Conservation (phyloP, 148 eudicot species). For the Amaranthus hypochondriacus region DNA sequence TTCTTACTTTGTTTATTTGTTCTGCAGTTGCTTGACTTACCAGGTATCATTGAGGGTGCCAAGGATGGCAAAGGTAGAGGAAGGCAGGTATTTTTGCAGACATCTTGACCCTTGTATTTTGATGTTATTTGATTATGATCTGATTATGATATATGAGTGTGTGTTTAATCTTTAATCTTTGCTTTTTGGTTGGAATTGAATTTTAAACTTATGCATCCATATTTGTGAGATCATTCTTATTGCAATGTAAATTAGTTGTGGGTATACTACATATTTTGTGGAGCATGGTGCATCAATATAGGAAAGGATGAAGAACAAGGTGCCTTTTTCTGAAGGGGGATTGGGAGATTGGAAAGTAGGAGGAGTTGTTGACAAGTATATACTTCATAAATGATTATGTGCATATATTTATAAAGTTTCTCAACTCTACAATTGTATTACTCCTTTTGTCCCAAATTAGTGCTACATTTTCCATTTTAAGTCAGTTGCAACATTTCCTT, state of each 20-base stretch:
- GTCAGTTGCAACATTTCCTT: too few relatives aligned
- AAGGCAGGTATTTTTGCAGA: slow-evolving; percentile 63
- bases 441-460: too few relatives aligned
- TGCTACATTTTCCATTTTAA: too few relatives aligned
- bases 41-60: slow-evolving; percentile 99
- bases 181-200: neutral
- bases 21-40: slow-evolving; percentile 87
- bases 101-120: neutral
- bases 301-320: too few relatives aligned
- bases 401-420: too few relatives aligned
- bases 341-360: too few relatives aligned
- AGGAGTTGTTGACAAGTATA: too few relatives aligned
- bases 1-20: slow-evolving; percentile 14
- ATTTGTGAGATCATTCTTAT: neutral
- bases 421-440: too few relatives aligned
- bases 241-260: neutral
- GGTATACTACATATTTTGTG: too few relatives aligned
- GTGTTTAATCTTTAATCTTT: neutral
- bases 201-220: neutral
- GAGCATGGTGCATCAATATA: too few relatives aligned
- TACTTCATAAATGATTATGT: too few relatives aligned
- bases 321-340: too few relatives aligned
- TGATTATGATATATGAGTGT: neutral
- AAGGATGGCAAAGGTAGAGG: slow-evolving; percentile 99
- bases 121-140: neutral